Base-by-base conservation (phyloP, 768 basidiomycete genomes). In the Naganishia friedmannii region DNA sequence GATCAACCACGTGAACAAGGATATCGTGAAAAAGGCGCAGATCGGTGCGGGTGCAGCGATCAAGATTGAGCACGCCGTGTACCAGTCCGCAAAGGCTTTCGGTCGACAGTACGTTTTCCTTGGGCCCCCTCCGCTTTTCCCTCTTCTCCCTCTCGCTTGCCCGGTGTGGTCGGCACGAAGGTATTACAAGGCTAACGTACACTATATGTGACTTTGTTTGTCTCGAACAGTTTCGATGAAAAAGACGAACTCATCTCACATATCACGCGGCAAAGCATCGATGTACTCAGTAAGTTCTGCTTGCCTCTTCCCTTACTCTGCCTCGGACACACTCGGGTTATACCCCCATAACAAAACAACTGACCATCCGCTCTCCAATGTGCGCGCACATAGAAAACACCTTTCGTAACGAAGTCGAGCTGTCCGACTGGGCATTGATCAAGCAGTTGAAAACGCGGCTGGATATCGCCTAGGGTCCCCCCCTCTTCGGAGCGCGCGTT, bases 61-160 rank as follows among this genome's bases (percentile, higher is more conserved):
- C 75, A 99, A 98, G 86, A 97, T 98, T 71, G 96, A 98, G 81
- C 91, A 95, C 80, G 94, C 93, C 3, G 89, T 94, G 13, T 93
- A 98, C 81, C 90, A 97, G 82, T 90, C 90, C 29, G 88, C 93
- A 32, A 95, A 93, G 82, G 89, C 93, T 88, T 97, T 90, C 78
- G 93, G 94, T 6, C 88, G 94, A 74, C 95, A 97, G 82, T 97
- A 65, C 76, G 77, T 77, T 28, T 13, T 17, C 15, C 15, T 8
- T n/a, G n/a, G n/a, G 15, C 15, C 15, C 15, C 15, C 15, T 15
- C 15, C 42, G 7, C 15, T 42, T 8, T 42, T 42, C 42, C 42
- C 9, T 42, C 42, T 17, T 42, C 42, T 15, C 21, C 3, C 10
- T 51, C 42, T 46, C n/a, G n/a, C n/a, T 17, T 26, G 42, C 9